A percentile compares a stretch with the other conserved stretches of the same genome.
phyloP scores from a whole-genome alignment of 2,329 filamentous ascomycete genomes.

The Apiospora arundinis region DNA sequence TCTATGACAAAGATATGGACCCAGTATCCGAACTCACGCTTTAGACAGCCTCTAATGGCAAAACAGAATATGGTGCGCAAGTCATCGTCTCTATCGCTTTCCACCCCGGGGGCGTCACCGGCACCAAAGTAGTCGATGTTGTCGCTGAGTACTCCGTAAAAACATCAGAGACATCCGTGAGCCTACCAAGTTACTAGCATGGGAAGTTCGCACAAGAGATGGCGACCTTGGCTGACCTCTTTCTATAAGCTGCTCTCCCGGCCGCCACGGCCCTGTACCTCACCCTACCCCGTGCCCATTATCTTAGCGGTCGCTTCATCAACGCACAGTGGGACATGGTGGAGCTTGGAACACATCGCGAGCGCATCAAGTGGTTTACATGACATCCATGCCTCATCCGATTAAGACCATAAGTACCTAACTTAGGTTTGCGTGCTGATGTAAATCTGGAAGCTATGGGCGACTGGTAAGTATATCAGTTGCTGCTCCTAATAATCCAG shows the following conservation, averaged over 20 bases:
- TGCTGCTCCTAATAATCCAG: too few relatives aligned
- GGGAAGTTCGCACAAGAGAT: too few relatives aligned
- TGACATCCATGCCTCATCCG: too few relatives aligned
- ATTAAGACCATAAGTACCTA: too few relatives aligned
- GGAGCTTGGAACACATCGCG: too few relatives aligned
- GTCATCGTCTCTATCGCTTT: slow-evolving; percentile 22
- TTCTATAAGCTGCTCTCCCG: slow-evolving; percentile 19
- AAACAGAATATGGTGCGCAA: slow-evolving; percentile 19
- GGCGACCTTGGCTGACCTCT: neutral
- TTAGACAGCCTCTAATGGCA: neutral
- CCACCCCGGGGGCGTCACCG: slow-evolving; percentile 21
- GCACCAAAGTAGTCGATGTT: slow-evolving; percentile 16
- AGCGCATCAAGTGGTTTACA: too few relatives aligned
- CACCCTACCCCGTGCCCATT: neutral
- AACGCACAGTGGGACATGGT: too few relatives aligned
- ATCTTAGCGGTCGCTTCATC: too few relatives aligned
- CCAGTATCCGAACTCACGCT: neutral
- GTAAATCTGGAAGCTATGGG: too few relatives aligned
- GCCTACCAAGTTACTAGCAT: too few relatives aligned
- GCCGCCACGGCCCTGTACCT: slow-evolving; percentile 22
- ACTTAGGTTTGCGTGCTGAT: too few relatives aligned
- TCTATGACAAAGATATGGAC: slow-evolving; percentile 27
- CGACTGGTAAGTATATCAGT: too few relatives aligned
- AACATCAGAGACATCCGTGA: neutral
- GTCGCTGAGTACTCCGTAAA: slow-evolving; percentile 21